Conservation (phyloP, 805 yeast species). For the Wickerhamomyces mucosus region DNA sequence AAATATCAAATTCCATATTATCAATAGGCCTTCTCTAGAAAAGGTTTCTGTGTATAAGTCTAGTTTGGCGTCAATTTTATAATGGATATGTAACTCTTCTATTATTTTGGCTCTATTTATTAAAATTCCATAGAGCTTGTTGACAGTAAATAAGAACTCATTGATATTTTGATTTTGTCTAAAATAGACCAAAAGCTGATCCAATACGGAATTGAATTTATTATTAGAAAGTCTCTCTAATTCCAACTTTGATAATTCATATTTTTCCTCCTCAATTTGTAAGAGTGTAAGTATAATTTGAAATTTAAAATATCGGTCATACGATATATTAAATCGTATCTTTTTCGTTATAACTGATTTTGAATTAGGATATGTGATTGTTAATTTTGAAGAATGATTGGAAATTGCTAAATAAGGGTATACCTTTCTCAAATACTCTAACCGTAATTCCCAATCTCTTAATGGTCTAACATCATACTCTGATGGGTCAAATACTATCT, state of each 20-base stretch:
- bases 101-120: conserved; percentile 6
- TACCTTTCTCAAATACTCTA: conserved; percentile 14
- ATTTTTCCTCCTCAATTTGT: conserved; percentile 5
- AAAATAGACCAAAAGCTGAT: conserved; percentile 4
- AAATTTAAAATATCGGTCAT: conserved; percentile 6
- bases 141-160: conserved; percentile 11
- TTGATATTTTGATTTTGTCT: conserved; percentile 13
- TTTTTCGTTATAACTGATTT: conserved; percentile 10
- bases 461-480: conserved; percentile 13
- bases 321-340: conserved; percentile 10
- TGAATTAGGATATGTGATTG: conserved; percentile 11
- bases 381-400: conserved; percentile 8
- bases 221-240: conserved; percentile 13
- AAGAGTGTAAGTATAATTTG: conserved; percentile 9
- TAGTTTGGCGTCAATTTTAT: not conserved
- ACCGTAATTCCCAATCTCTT: conserved; percentile 14
- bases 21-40: not conserved
- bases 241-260: conserved; percentile 7
- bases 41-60: not conserved
- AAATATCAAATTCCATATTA: conserved; percentile 11
- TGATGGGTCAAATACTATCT: conserved; percentile 6
- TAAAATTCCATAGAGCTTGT: conserved; percentile 10
- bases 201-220: conserved; percentile 12
- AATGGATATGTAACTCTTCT: conserved; percentile 4
- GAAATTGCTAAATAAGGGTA: conserved; percentile 14